These are phyloP conservation scores for Microthyrium microscopicum DNA, from an alignment of 2,329 filamentous ascomycete species.

Conservation along the genomic window DNA sequence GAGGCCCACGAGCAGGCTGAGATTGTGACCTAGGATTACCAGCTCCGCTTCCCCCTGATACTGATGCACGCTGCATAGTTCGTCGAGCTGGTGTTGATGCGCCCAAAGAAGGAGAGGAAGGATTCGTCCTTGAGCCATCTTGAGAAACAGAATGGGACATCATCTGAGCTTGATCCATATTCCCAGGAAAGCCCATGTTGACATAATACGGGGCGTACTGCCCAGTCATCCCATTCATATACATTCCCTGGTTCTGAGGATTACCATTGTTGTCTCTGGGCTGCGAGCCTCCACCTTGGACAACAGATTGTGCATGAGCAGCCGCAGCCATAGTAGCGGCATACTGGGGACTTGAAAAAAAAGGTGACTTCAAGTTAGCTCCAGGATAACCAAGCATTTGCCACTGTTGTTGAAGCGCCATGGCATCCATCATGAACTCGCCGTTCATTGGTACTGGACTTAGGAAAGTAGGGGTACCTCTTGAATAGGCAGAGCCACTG, in stretches of 20 bases:
- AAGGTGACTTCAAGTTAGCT: conserved; percentile 24
- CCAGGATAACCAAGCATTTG: conserved; percentile 11
- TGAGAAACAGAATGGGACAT: conserved; percentile 21
- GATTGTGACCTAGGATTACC: conserved; percentile 31
- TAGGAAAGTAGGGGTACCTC: background rate
- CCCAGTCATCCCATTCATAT: conserved; percentile 14
- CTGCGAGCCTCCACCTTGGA: background rate
- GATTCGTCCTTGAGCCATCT: conserved; percentile 30
- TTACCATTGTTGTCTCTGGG: background rate
- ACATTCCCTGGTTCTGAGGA: background rate
- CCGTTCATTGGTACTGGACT: conserved; percentile 1
- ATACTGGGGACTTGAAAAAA: conserved; percentile 13
- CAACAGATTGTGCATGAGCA: conserved; percentile 5
- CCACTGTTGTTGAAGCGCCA: conserved; percentile 3
- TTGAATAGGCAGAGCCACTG: conserved; percentile 1
- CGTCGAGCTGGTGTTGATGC: conserved; percentile 26
- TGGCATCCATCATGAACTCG: conserved; percentile 1
- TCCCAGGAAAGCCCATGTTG: conserved; percentile 10
- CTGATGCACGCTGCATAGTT: conserved; percentile 24
- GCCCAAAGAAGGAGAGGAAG: conserved; percentile 30
- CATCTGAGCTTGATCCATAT: conserved; percentile 14
- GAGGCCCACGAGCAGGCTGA: conserved; percentile 29
- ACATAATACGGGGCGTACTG: conserved; percentile 14
- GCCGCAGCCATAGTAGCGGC: conserved; percentile 12
- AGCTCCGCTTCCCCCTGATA: conserved; percentile 23